Evolutionary conservation across 2,329 filamentous ascomycete species (phyloP).

Genomic region (Lachnellula arida): DNA sequence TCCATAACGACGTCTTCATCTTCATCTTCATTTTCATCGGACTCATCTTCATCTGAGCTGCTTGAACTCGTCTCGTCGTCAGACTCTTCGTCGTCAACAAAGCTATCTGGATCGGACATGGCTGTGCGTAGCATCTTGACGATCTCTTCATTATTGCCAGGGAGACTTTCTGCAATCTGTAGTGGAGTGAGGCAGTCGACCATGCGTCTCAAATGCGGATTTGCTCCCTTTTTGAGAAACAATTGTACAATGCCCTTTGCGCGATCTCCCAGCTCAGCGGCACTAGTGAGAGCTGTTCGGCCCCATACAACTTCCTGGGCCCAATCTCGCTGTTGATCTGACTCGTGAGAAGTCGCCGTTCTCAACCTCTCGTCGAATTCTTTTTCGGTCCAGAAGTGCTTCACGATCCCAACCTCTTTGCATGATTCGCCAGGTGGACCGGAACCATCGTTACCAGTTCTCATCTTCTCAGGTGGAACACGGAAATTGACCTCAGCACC

Average conservation of each 20-base stretch:
- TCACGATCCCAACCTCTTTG: not conserved
- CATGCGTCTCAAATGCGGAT: not conserved
- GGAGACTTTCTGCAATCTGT: not conserved
- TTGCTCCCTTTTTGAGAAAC: not conserved
- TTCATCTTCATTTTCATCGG: not conserved
- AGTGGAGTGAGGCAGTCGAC: not conserved
- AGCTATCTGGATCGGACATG: not conserved
- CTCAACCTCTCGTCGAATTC: not conserved
- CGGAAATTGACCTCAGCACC: not conserved
- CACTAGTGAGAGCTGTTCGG: not conserved
- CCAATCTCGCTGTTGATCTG: not conserved
- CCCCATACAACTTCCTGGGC: not conserved
- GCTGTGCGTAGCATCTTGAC: not conserved
- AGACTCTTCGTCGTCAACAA: not conserved
- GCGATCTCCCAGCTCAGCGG: not conserved
- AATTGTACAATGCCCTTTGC: not conserved
- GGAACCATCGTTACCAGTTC: too few relatives aligned
- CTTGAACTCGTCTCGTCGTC: not conserved
- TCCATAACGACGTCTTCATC: not conserved
- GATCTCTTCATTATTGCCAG: not conserved
- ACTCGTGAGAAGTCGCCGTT: not conserved
- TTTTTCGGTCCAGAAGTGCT: not conserved
- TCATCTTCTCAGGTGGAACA: not conserved
- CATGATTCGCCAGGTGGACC: not conserved
- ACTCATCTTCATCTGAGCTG: not conserved